Percentiles rank a stretch among this genome's conserved stretches.
Evolutionary conservation across 148 eudicot species (phyloP).

Genomic region (Rhododendron ferrugineum): DNA sequence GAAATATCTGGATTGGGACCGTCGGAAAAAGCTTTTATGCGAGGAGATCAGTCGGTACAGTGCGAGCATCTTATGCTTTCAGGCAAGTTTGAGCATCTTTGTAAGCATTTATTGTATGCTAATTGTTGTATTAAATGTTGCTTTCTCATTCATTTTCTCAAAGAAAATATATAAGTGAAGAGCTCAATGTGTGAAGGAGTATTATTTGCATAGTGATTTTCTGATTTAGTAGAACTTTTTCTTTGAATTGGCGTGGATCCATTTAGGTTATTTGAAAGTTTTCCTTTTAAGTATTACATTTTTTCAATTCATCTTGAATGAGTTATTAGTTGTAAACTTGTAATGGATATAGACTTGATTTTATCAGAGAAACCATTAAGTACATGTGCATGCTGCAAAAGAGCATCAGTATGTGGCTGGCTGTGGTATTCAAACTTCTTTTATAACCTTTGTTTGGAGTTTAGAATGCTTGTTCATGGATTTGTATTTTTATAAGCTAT

Average conservation of each 20-base stretch:
- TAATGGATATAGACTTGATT: not conserved
- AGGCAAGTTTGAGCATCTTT: slow-evolving; percentile 43
- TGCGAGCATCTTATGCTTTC: slow-evolving; percentile 73
- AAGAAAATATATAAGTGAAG: not conserved
- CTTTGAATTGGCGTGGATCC: not conserved
- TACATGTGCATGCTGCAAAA: not conserved
- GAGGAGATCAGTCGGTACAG: slow-evolving; percentile 55
- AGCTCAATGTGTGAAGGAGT: not conserved
- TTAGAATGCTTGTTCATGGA: not conserved
- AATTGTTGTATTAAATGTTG: not conserved
- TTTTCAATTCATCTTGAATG: not conserved
- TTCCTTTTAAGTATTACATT: not conserved
- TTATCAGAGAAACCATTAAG: not conserved
- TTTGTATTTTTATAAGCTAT: not conserved
- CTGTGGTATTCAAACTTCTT: not conserved
- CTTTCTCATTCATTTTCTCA: slow-evolving; percentile 7
- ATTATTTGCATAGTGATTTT: not conserved
- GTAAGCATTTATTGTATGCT: not conserved
- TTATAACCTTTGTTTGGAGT: not conserved
- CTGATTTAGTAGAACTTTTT: not conserved
- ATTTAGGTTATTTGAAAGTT: slow-evolving; percentile 2
- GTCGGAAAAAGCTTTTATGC: slow-evolving; percentile 43
- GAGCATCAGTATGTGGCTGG: not conserved
- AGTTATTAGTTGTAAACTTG: not conserved
- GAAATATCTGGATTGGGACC: slow-evolving; percentile 60